Evolutionary conservation across 768 basidiomycete genomes (phyloP).

Genomic region (Agaricus sinodeliciosus): DNA sequence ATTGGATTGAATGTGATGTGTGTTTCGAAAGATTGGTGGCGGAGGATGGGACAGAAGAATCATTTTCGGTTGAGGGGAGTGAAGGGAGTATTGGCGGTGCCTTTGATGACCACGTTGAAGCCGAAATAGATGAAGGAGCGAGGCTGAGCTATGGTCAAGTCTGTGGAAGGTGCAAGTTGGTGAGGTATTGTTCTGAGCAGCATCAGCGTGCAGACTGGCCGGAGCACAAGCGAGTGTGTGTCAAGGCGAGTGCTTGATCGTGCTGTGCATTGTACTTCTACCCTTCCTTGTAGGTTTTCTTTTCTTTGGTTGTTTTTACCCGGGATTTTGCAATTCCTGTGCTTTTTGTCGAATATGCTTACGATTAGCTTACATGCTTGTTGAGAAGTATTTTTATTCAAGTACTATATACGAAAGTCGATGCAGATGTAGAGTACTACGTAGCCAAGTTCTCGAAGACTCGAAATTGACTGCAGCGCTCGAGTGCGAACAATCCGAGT

Average conservation of each 20-base stretch:
- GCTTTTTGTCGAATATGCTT: no score
- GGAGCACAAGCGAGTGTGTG: conserved; percentile 67
- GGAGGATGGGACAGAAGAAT: background rate
- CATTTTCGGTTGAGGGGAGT: background rate
- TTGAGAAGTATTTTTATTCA: no score
- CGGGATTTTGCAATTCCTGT: no score
- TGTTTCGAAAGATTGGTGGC: conserved; percentile 43
- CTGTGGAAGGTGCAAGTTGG: conserved; percentile 74
- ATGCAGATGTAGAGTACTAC: no score
- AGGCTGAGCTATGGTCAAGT: conserved; percentile 41
- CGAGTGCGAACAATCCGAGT: no score
- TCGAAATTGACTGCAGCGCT: no score
- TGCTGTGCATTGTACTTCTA: background rate
- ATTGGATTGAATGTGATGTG: conserved; percentile 72
- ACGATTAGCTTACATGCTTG: no score
- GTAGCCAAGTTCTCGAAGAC: no score
- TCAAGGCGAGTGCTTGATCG: conserved; percentile 7
- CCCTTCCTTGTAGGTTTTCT: background rate
- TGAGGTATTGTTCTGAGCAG: conserved; percentile 70
- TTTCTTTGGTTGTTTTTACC: conserved; percentile 5
- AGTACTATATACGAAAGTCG: no score
- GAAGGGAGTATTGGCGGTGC: background rate
- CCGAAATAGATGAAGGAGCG: background rate
- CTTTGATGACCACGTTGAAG: conserved; percentile 17
- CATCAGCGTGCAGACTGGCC: conserved; percentile 77